Evolutionary conservation across 2,329 filamentous ascomycete genomes (phyloP).

Genomic region (Xylaria sp.): DNA sequence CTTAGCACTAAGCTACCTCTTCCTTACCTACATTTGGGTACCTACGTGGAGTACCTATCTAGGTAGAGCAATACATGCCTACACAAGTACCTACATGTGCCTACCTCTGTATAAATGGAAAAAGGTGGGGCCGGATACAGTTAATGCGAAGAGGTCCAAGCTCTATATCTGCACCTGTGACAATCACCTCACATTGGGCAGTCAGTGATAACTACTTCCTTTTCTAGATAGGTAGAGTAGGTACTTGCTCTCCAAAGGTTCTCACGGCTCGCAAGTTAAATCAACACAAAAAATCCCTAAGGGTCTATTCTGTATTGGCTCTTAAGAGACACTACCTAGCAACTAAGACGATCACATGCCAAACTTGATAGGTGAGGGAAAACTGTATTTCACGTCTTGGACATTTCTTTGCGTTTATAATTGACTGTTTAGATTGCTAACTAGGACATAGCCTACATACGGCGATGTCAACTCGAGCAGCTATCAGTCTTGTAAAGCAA

Average conservation of each 20-base stretch:
- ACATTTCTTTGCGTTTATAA: neutral
- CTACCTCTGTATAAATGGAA: no score
- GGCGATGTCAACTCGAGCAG: constrained; percentile 56
- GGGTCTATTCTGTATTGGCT: neutral
- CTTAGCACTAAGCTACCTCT: neutral
- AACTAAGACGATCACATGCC: neutral
- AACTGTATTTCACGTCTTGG: neutral
- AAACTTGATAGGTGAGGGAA: neutral
- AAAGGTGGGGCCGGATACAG: no score
- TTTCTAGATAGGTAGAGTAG: neutral
- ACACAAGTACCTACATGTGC: neutral
- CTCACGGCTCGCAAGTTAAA: no score
- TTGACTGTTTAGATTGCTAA: constrained; percentile 1
- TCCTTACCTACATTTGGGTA: neutral
- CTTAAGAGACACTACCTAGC: neutral
- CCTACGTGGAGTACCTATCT: neutral
- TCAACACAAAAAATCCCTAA: neutral
- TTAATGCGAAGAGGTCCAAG: neutral
- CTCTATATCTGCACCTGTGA: neutral
- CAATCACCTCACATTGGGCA: no score
- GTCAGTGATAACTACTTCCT: no score
- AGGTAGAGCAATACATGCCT: neutral
- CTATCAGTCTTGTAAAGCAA: constrained; percentile 60
- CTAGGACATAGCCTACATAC: neutral
- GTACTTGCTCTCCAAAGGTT: neutral